Evolutionary conservation across 2,329 filamentous ascomycete species (phyloP), one percentile per base, ranked within the genome.

Genomic region (Calonectria montana): DNA sequence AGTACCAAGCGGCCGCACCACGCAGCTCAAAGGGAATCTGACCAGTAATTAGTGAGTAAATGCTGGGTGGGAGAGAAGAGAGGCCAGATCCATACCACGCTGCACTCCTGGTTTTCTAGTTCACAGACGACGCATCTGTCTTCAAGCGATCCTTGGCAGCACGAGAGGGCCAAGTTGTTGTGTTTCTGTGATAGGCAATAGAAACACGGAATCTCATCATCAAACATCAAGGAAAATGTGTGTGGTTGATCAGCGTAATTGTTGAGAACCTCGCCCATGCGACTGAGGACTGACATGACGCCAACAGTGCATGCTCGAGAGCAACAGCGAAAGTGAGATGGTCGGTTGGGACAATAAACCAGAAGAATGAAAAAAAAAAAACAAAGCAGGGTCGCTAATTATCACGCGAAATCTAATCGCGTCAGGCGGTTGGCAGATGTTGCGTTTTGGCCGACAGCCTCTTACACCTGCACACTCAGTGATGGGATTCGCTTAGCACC

Each of bases 1-100:
- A 50, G 47, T n/a, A 50, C 25, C 25, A 50, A 25, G 25, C 25
- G 25, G 47, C 47, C 18, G 25, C 47, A 29, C 25, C 47, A 9
- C 47, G 16, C 4, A 50, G 6, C 47, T 50, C 47, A 4, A 3
- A 1, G 3, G 47, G 47, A 15, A 50, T 29, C 47, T 31, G 0
- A 18, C 7, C 0, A 29, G 5, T n/a, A 7, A 50, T 27, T 16
- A 1, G 1, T 27, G 23, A 0, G 2, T 18, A 6, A 1, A 21
- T 3, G 4, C n/a, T n/a, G n/a, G n/a, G n/a, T n/a, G n/a, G n/a
- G n/a, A n/a, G n/a, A 29, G 6, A 4, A 10, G 5, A 29, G 18
- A 3, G 21, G 8, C 2, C 23, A 4, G 29, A 2, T 4, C 18
- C 47, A 15, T 4, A 50, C 47, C 16, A 16, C 25, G 12, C 21